Evolutionary conservation across 441 rosid genomes (phyloP).

Genomic region (California macrophylla): DNA sequence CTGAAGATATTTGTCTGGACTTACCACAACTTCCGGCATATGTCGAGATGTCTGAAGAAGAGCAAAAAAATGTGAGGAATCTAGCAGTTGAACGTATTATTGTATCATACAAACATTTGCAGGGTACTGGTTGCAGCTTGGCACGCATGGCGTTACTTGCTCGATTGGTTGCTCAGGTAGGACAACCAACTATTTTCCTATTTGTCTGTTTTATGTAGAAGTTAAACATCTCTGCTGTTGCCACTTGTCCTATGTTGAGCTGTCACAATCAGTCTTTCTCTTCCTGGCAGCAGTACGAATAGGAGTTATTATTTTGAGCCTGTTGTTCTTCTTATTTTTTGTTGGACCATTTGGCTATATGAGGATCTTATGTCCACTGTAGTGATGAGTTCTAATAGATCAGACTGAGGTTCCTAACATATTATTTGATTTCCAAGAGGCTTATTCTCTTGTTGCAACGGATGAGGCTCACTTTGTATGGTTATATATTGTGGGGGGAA

Average conservation of each 20-base stretch:
- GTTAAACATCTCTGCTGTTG: neutral
- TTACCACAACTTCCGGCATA: conserved; percentile 60
- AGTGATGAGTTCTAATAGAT: neutral
- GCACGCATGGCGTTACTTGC: conserved; percentile 71
- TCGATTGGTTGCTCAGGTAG: conserved; percentile 83
- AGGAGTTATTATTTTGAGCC: neutral
- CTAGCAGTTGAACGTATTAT: conserved; percentile 68
- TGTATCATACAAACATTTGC: conserved; percentile 53
- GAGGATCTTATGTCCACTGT: neutral
- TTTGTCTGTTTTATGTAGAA: conserved; percentile 4
- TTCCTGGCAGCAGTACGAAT: too few species aligned
- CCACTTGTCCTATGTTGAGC: neutral
- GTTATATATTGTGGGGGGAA: too few species aligned
- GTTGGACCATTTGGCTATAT: neutral
- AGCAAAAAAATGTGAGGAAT: conserved; percentile 42
- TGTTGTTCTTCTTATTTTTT: neutral
- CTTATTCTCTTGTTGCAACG: too few species aligned
- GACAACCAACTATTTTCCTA: conserved; percentile 12
- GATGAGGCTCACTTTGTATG: too few species aligned
- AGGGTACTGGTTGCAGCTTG: conserved; percentile 43
- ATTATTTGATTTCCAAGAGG: too few species aligned
- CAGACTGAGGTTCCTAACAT: too few species aligned
- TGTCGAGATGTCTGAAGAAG: conserved; percentile 65
- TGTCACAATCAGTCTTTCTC: too few species aligned
- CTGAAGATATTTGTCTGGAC: conserved; percentile 63